Evolutionary conservation across 2,329 filamentous ascomycete genomes (phyloP).

Genomic region (Trichophyton equinum): DNA sequence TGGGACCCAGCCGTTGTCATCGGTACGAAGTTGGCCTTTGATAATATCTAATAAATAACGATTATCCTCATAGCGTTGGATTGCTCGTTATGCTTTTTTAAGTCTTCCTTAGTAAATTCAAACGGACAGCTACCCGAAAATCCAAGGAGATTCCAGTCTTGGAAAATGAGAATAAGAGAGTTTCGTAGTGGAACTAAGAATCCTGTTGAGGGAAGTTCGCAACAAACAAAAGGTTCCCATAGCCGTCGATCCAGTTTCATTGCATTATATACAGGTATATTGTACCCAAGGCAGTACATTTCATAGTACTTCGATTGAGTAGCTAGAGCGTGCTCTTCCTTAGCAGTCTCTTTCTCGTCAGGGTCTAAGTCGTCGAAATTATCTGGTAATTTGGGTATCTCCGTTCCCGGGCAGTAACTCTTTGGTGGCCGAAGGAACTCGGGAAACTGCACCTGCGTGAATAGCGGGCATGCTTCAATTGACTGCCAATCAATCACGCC

Average conservation of each 20-base stretch:
- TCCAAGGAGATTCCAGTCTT: conserved; percentile 2
- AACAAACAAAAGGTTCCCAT: conserved; percentile 14
- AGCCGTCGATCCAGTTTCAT: conserved; percentile 14
- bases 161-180: not conserved
- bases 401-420: conserved; percentile 16
- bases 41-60: conserved; percentile 14
- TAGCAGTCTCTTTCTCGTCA: conserved; percentile 6
- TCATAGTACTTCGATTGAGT: conserved; percentile 19
- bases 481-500: conserved; percentile 35
- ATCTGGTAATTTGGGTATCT: conserved; percentile 13
- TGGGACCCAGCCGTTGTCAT: conserved; percentile 17
- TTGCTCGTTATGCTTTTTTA: conserved; percentile 15
- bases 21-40: conserved; percentile 14
- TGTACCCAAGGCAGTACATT: conserved; percentile 15
- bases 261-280: conserved; percentile 14
- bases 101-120: conserved; percentile 15
- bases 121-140: not conserved
- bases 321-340: conserved; percentile 5
- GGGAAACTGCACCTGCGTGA: conserved; percentile 16
- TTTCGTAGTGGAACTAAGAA: not conserved
- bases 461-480: conserved; percentile 20
- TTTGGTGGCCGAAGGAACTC: conserved; percentile 20
- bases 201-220: not conserved
- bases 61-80: conserved; percentile 3
- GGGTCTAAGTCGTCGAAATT: conserved; percentile 13